phyloP scores from a whole-genome alignment of 768 basidiomycete genomes.

The Termitomyces sp. region DNA sequence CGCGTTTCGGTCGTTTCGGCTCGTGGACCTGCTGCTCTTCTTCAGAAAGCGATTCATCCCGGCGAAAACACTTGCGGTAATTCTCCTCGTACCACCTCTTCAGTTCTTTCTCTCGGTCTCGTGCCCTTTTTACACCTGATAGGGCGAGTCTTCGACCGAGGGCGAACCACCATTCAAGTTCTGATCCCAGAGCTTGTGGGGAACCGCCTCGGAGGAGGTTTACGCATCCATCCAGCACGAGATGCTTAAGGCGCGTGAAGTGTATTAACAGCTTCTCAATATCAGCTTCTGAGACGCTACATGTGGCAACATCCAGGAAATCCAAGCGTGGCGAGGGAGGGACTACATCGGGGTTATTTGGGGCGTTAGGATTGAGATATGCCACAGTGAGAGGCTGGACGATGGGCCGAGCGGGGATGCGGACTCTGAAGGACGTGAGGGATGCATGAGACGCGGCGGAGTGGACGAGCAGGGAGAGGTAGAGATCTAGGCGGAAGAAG shows the following conservation, averaged over 20 bases:
- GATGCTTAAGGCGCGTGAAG: constrained; percentile 51
- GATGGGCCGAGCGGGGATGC: constrained; percentile 67
- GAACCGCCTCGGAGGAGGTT: constrained; percentile 52
- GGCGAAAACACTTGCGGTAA: background rate
- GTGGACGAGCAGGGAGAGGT: constrained; percentile 41
- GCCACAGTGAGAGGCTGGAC: constrained; percentile 32
- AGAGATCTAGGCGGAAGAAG: constrained; percentile 66
- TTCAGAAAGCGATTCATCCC: constrained; percentile 9
- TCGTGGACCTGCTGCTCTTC: constrained; percentile 7
- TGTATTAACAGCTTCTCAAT: constrained; percentile 51
- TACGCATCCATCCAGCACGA: constrained; percentile 70
- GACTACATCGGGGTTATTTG: constrained; percentile 10
- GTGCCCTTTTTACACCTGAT: constrained; percentile 56
- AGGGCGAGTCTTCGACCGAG: constrained; percentile 45
- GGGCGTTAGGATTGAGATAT: background rate
- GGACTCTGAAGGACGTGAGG: constrained; percentile 58
- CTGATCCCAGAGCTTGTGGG: constrained; percentile 26
- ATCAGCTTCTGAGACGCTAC: constrained; percentile 49
- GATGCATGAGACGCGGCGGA: constrained; percentile 45
- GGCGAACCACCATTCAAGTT: background rate
- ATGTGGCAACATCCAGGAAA: constrained; percentile 77
- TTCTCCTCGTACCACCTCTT: constrained; percentile 43
- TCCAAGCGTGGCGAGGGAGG: constrained; percentile 45
- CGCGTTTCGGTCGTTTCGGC: constrained; percentile 29
- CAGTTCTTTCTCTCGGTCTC: constrained; percentile 63